Evolutionary conservation across 129 eudicot genomes (phyloP).

Genomic region (Erigeron canadensis): DNA sequence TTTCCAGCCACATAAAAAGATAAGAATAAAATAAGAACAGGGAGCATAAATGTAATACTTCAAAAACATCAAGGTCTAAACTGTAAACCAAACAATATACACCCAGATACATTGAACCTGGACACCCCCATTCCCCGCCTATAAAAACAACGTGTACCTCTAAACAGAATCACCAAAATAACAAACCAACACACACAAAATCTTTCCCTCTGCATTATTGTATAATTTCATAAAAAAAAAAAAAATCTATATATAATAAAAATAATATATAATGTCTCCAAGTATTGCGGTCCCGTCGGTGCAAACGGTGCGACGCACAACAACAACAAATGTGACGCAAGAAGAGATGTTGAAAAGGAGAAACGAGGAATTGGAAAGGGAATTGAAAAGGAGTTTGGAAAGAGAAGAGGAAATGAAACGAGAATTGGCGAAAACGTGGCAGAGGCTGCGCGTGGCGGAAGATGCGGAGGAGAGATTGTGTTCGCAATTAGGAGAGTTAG

Average conservation of each 20-base stretch:
- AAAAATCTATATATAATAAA: no score
- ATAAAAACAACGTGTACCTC: slow-evolving; percentile 8
- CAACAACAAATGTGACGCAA: slow-evolving; percentile 15
- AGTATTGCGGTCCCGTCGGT: slow-evolving; percentile 8
- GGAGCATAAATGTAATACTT: neutral
- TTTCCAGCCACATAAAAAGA: slow-evolving; percentile 13
- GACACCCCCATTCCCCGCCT: slow-evolving; percentile 12
- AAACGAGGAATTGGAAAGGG: slow-evolving; percentile 77
- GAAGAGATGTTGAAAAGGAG: slow-evolving; percentile 51
- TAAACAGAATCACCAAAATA: neutral
- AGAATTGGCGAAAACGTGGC: slow-evolving; percentile 42
- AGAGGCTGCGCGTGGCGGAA: slow-evolving; percentile 68
- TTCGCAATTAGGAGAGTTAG: slow-evolving; percentile 76
- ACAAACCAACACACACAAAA: neutral
- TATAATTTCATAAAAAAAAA: neutral
- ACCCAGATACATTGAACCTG: slow-evolving; percentile 33
- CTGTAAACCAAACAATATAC: neutral
- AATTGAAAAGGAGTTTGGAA: slow-evolving; percentile 46
- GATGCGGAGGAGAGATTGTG: slow-evolving; percentile 92
- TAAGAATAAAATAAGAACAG: neutral
- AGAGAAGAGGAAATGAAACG: slow-evolving; percentile 73
- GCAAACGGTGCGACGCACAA: neutral
- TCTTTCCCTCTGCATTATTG: neutral
- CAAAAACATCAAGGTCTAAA: neutral
- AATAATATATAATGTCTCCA: slow-evolving; percentile 12